Evolutionary conservation across 805 yeast genomes (phyloP).

Genomic region (Zygotorulaspora danielsina): DNA sequence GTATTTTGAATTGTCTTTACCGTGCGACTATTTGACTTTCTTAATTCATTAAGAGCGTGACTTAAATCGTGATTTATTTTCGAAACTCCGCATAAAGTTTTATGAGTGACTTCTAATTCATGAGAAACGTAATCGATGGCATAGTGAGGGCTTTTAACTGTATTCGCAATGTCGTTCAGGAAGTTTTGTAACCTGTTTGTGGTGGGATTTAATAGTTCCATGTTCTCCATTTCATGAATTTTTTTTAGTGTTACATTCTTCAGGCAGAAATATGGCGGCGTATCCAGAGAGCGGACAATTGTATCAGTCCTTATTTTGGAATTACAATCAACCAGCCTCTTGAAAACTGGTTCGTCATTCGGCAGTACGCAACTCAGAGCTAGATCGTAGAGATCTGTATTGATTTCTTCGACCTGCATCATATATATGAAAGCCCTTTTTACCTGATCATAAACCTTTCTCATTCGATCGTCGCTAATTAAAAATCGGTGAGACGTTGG

Average conservation of each 20-base stretch:
- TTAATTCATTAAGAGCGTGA: conserved; percentile 41
- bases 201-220: conserved; percentile 58
- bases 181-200: conserved; percentile 69
- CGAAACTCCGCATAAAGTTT: conserved; percentile 43
- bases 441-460: conserved; percentile 63
- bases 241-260: conserved; percentile 72
- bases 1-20: conserved; percentile 46
- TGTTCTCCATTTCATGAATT: conserved; percentile 66
- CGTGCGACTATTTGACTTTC: conserved; percentile 47
- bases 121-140: conserved; percentile 45
- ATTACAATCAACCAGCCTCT: conserved; percentile 47
- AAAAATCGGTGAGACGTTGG: conserved; percentile 46
- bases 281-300: conserved; percentile 43
- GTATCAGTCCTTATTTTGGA: conserved; percentile 36
- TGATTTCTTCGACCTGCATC: conserved; percentile 71
- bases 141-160: conserved; percentile 57
- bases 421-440: conserved; percentile 80
- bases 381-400: conserved; percentile 57
- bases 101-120: conserved; percentile 44
- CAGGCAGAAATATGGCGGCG: conserved; percentile 61
- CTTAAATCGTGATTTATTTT: conserved; percentile 44
- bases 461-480: conserved; percentile 52
- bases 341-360: conserved; percentile 64
- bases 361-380: conserved; percentile 32
- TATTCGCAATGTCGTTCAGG: conserved; percentile 77